Evolutionary conservation across 495 filamentous ascomycete genomes (phyloP), one percentile per base, ranked within the genome.

Genomic region (Lophiotrema nucula): DNA sequence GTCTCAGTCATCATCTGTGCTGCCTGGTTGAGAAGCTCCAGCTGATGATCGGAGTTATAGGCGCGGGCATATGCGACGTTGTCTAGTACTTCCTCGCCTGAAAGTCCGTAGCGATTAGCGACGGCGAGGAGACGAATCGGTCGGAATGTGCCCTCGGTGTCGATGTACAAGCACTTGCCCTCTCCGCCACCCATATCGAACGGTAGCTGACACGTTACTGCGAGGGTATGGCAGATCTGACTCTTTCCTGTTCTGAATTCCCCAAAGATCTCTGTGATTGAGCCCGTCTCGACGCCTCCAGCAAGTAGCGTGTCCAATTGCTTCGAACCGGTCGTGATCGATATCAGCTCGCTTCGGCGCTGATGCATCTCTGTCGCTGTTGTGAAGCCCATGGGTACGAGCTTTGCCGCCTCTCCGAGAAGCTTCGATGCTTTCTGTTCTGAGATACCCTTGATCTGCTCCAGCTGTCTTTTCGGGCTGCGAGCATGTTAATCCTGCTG

Each of bases 331-430:
- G 93, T 98, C 11, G 95, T 97, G 58, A 98, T 91, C 3, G 92
- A 97, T 58, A 98, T 98, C 47, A 98, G 80, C 69, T 97, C 93
- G 69, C 89, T 95, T 69, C 93, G 84, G 55, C 93, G 85, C 43
- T 89, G 89, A 66, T 98, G 93, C 95, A 98, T 98, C 75, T 98
- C 93, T 0, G 93, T 98, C n/a, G 93, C 93, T 0, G 93, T 98
- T 5, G 93, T 98, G 69, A 98, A 98, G 10, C 93, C 93, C 90
- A 98, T 95, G 0, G 93, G 93, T 0, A 98, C 93, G 35, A 97
- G 80, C 72, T 96, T 97, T 15, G 90, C 89, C 22, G 92, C 93
- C 77, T 97, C 93, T 6, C 84, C 84, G 15, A 98, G 79, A n/a
- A 98, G 82, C 69, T 97, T 97, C 19, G 81, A 84, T 2, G 95